A percentile compares a stretch with the other conserved stretches of the same genome.
Conservation (phyloP, 345 rosid species). For the Moringa oleifera region DNA sequence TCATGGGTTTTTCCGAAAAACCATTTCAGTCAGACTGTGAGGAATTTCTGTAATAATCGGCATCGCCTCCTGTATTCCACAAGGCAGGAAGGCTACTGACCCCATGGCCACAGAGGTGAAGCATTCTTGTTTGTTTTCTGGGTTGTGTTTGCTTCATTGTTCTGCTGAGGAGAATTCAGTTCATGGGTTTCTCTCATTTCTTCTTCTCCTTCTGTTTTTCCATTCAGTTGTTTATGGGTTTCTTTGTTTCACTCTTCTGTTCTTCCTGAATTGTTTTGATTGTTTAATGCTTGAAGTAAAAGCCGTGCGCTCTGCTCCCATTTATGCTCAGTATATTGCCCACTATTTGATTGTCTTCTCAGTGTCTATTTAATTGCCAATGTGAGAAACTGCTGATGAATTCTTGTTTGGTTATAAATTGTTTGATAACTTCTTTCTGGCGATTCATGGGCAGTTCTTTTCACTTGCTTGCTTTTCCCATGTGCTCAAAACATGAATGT, state of each 20-base stretch:
- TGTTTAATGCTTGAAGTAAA: too few relatives aligned
- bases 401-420: too few relatives aligned
- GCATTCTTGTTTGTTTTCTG: too few relatives aligned
- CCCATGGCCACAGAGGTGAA: slow-evolving; percentile 34
- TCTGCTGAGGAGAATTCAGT: not conserved
- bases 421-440: too few relatives aligned
- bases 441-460: too few relatives aligned
- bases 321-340: too few relatives aligned
- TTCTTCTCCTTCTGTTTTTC: not conserved
- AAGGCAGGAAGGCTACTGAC: not conserved
- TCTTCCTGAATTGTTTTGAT: slow-evolving; percentile 1
- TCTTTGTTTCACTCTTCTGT: not conserved
- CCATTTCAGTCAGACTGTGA: not conserved
- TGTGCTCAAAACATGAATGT: too few relatives aligned
- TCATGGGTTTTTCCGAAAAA: slow-evolving; percentile 1
- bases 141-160: not conserved
- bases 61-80: too few relatives aligned
- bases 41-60: not conserved
- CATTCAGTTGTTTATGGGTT: slow-evolving; percentile 2
- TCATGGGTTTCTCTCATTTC: slow-evolving; percentile 2
- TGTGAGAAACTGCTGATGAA: too few relatives aligned
- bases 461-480: too few relatives aligned
- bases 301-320: too few relatives aligned
- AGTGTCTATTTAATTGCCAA: too few relatives aligned
- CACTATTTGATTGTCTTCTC: not conserved